phyloP scores from a whole-genome alignment of 2,329 filamentous ascomycete genomes.

The Alternaria burnsii region DNA sequence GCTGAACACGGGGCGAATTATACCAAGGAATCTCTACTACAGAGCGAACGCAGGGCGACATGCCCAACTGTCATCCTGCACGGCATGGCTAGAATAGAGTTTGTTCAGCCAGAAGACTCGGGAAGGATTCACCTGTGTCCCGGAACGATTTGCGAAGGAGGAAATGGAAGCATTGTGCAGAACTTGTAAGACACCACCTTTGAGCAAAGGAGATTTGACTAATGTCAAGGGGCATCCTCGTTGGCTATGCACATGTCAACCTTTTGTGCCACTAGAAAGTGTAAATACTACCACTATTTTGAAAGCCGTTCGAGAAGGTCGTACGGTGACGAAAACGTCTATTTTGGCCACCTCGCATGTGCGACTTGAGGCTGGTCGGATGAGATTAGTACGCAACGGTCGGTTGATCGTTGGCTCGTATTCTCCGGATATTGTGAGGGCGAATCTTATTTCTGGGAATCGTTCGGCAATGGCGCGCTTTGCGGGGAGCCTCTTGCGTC shows the following conservation, averaged over 20 bases:
- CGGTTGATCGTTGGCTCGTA: constrained; percentile 4
- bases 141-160: not conserved
- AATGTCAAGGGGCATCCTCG: not conserved
- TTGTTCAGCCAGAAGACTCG: not conserved
- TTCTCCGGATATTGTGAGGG: not conserved
- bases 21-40: not conserved
- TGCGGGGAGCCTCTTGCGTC: constrained; percentile 8
- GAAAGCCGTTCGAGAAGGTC: constrained; percentile 12
- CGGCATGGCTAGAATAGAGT: not conserved
- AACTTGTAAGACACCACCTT: not conserved
- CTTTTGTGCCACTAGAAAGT: not conserved
- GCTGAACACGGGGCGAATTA: not conserved
- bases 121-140: not conserved
- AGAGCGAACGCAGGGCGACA: not conserved
- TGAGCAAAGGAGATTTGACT: not conserved
- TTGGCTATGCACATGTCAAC: not conserved
- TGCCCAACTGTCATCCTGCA: not conserved
- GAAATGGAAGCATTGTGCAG: not conserved
- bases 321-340: constrained; percentile 11
- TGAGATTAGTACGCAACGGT: constrained; percentile 2
- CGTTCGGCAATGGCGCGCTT: constrained; percentile 1
- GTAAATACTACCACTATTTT: not conserved
- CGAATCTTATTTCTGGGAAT: not conserved
- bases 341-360: constrained; percentile 3
- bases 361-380: constrained; percentile 6